phyloP scores from a whole-genome alignment of 73 alveolate genomes.

The Paramecium sexaurelia region DNA sequence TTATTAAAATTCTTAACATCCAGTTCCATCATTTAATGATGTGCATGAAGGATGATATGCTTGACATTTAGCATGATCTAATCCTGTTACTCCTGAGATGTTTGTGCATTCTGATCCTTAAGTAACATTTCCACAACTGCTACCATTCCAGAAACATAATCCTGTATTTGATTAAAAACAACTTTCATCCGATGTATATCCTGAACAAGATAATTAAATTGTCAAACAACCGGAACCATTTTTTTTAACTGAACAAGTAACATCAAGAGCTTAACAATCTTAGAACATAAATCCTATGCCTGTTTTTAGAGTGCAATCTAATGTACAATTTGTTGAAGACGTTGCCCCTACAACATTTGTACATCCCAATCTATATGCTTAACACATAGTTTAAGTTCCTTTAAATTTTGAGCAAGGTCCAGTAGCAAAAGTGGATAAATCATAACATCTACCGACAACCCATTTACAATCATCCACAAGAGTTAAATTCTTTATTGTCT shows the following conservation, averaged over 20 bases:
- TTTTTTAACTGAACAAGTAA: neutral
- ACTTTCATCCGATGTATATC: neutral
- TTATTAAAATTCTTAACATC: too few species aligned
- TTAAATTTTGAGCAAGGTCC: neutral
- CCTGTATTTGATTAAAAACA: too few species aligned
- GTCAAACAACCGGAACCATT: neutral
- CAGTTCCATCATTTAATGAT: too few species aligned
- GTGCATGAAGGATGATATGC: too few species aligned
- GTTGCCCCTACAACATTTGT: neutral
- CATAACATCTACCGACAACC: neutral
- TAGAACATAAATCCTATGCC: too few species aligned
- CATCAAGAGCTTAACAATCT: neutral
- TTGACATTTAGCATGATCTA: too few species aligned
- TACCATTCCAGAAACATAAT: too few species aligned
- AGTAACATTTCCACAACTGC: too few species aligned
- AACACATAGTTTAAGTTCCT: neutral
- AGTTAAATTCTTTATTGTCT: too few species aligned
- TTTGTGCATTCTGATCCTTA: too few species aligned
- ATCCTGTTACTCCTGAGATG: too few species aligned
- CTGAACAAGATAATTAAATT: too few species aligned
- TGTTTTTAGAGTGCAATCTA: neutral
- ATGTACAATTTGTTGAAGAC: neutral
- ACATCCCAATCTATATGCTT: neutral
- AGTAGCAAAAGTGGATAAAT: neutral
- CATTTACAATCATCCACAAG: neutral